Base-by-base conservation (phyloP, 177 flowering plant species). In the Vitis hybrid region DNA sequence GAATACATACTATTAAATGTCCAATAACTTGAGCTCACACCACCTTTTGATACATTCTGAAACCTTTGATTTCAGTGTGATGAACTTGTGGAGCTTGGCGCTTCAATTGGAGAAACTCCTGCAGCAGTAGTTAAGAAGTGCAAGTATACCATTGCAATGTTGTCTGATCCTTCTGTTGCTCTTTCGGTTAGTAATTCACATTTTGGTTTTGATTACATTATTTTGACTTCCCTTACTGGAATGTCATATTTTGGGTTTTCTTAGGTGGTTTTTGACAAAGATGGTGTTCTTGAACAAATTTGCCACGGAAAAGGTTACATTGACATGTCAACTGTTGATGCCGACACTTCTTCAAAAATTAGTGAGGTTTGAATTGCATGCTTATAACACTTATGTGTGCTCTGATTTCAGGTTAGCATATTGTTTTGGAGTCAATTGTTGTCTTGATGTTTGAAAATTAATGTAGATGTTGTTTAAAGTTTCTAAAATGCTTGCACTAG, bases 301-400 rank as follows among this genome's bases (percentile, higher is more conserved):
- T 80, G 85, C 71, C 66, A 59, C 58, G 97, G 98, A 72, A 93
- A 93, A 84, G 88, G 91, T 18, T 95, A 95, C 65, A 85, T 95
- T 73, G 98, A 95, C 82, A 93, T 93, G 98, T 95, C 99, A 80
- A 95, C 98, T 15, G 98, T 95, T 72, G 98, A 90, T 83, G 87
- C 94, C 55, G 92, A 86, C 62, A 93, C 98, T 64, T 90, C 99
- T 68, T 56, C 70, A 52, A 90, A 86, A 82, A 95, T 95, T 61
- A 84, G 74, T 68, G 89, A 89, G 98, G 99, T 95, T 64, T 26
- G 64, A 52, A 10, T 26, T 64, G 6, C 59, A 66, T 62, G 18
- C 56, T 58, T 6, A 50, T 62, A 56, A 9, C 55, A 30, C 52
- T 60, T 70, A 30, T n/a, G 26, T 48, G 0, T 17, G 3, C 62